Evolutionary conservation across 352 stramenopile species (phyloP), one percentile per base, ranked within the genome.

Genomic region (Pythium angustatum): DNA sequence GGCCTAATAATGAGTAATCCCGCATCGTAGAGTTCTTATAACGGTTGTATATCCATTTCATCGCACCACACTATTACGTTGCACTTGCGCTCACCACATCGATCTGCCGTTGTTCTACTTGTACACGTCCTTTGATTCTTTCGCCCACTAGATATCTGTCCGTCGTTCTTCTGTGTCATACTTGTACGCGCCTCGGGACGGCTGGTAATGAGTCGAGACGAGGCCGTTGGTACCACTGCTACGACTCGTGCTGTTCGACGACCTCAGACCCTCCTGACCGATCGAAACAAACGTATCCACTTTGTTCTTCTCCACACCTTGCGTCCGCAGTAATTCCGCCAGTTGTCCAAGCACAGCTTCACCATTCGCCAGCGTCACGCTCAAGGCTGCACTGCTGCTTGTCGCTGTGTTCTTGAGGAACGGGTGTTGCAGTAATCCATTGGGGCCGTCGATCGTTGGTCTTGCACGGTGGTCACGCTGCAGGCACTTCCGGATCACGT

Each of bases 401-500:
- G 31, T 59, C 6, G 38, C 41, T 8, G 43, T 53, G 57, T 67
- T 81, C 31, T 69, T 76, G 27, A 96, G 55, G 47, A 97, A 98
- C 43, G 81, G 75, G 61, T 98, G 89, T n/a, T 85, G 72, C 33
- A 98, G 69, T 48, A 98, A 66, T 10, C 90, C 87, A 41, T 71
- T 62, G 7, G 78, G 68, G 3, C 88, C 89, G 21, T 90, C 87
- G 44, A 98, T 98, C 19, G 83, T 75, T 15, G 87, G 83, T 27
- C 93, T 78, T 22, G 64, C 64, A 7, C 80, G 77, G 38, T 96
- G 90, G 43, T 98, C 84, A 28, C 88, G 74, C 51, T 94, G 83
- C 58, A 98, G 64, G 59, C 91, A 98, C 41, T 76, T 79, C 14
- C 86, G 75, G 38, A 98, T 90, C n/a, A 94, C 90, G 51, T 94